phyloP scores from a whole-genome alignment of 2,329 filamentous ascomycete species.

The Annulohypoxylon truncatum region DNA sequence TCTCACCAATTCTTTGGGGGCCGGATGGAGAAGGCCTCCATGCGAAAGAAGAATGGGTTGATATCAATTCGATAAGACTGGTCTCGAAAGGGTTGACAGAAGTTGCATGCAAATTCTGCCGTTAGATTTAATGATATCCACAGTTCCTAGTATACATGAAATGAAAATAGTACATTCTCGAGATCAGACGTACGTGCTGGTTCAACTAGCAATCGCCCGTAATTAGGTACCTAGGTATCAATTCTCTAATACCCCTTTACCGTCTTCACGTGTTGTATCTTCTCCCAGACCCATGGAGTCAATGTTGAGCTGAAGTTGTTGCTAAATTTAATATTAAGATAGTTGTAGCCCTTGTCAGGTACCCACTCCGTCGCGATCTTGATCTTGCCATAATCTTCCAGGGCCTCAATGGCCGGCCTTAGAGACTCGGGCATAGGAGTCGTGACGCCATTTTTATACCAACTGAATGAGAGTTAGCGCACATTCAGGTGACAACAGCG shows the following conservation, averaged over 20 bases:
- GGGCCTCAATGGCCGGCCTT: background rate
- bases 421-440: background rate
- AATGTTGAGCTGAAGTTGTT: background rate
- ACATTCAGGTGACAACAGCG: background rate
- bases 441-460: background rate
- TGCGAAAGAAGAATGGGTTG: constrained; percentile 62
- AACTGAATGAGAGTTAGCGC: background rate
- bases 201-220: background rate
- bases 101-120: background rate
- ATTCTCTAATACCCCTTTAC: background rate
- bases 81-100: constrained; percentile 42
- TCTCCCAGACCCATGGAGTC: constrained; percentile 1
- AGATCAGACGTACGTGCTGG: background rate
- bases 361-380: background rate
- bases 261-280: background rate
- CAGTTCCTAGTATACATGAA: background rate
- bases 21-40: constrained; percentile 62
- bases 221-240: no score
- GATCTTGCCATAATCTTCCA: background rate
- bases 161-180: background rate
- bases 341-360: background rate
- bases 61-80: constrained; percentile 55
- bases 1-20: constrained; percentile 55
- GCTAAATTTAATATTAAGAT: background rate
- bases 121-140: no score